A percentile compares a stretch with the other conserved stretches of the same genome.
These are phyloP conservation scores for Delphinella strobiligena DNA, from an alignment of 2,329 filamentous ascomycete genomes.

Conservation along the genomic window DNA sequence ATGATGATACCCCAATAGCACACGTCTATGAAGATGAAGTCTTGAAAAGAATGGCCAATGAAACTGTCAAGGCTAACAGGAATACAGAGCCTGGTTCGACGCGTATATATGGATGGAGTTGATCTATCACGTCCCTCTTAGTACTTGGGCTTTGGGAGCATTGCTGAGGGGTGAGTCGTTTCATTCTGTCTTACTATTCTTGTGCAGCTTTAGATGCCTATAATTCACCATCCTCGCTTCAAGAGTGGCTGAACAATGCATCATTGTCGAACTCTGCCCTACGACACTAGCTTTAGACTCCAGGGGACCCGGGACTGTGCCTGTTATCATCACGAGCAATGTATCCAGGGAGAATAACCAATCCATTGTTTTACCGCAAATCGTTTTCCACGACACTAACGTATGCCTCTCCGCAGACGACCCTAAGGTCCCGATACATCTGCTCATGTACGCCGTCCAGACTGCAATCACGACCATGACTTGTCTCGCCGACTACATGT, in stretches of 20 bases:
- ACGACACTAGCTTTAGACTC: too few relatives aligned
- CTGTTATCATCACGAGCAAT: too few relatives aligned
- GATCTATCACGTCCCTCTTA: constrained; percentile 49
- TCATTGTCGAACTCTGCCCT: too few relatives aligned
- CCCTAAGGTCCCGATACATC: constrained; percentile 44
- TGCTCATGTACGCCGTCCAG: constrained; percentile 48
- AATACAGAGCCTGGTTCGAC: constrained; percentile 42
- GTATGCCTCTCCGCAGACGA: constrained; percentile 30
- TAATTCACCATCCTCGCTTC: too few relatives aligned
- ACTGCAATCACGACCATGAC: constrained; percentile 50
- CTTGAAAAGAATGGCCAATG: not conserved
- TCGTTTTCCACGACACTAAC: not conserved
- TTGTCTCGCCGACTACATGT: constrained; percentile 49
- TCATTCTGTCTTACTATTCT: too few relatives aligned
- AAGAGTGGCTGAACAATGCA: too few relatives aligned
- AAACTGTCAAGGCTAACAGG: not conserved
- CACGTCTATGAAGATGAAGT: not conserved
- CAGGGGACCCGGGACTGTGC: too few relatives aligned
- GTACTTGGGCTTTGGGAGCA: constrained; percentile 46
- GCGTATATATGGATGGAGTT: constrained; percentile 47
- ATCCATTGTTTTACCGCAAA: too few relatives aligned
- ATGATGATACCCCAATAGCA: not conserved
- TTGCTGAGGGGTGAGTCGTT: constrained; percentile 36
- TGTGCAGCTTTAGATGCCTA: too few relatives aligned
- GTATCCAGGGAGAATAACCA: too few relatives aligned